These are phyloP conservation scores for Hypoxylon cercidicola DNA, from an alignment of 495 filamentous ascomycete genomes.

Conservation along the genomic window DNA sequence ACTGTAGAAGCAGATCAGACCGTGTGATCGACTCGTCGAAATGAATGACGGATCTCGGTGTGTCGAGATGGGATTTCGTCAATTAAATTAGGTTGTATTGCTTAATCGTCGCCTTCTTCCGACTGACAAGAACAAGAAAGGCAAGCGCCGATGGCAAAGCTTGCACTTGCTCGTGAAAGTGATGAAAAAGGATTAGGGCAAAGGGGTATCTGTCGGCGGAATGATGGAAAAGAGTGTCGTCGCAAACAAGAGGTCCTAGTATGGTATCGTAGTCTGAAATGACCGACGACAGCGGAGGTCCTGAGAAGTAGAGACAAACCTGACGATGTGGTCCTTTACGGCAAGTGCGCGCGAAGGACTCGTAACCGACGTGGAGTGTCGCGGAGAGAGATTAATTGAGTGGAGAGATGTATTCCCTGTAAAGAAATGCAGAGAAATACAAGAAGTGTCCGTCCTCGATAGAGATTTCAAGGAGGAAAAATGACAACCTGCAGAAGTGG, in stretches of 20 bases:
- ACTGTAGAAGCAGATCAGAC: slow-evolving; percentile 32
- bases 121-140: slow-evolving; percentile 33
- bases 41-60: slow-evolving; percentile 35
- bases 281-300: slow-evolving; percentile 1
- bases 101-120: slow-evolving; percentile 31
- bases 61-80: slow-evolving; percentile 25
- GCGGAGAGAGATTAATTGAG: slow-evolving; percentile 47
- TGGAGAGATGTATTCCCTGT: slow-evolving; percentile 52
- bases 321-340: slow-evolving; percentile 26
- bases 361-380: slow-evolving; percentile 28
- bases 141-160: slow-evolving; percentile 33
- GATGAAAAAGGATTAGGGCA: slow-evolving; percentile 31
- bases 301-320: slow-evolving; percentile 14
- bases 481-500: slow-evolving; percentile 45
- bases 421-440: slow-evolving; percentile 47
- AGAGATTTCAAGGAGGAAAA: slow-evolving; percentile 42
- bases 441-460: slow-evolving; percentile 43
- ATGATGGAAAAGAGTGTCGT: slow-evolving; percentile 40
- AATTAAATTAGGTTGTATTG: slow-evolving; percentile 46
- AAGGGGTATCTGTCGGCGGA: slow-evolving; percentile 39
- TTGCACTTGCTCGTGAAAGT: slow-evolving; percentile 32
- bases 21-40: slow-evolving; percentile 34
- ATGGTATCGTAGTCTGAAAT: slow-evolving; percentile 10
- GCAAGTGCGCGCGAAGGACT: slow-evolving; percentile 35
- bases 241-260: slow-evolving; percentile 22